Base-by-base conservation (phyloP, 768 basidiomycete genomes). In the Termitomyces sp. region DNA sequence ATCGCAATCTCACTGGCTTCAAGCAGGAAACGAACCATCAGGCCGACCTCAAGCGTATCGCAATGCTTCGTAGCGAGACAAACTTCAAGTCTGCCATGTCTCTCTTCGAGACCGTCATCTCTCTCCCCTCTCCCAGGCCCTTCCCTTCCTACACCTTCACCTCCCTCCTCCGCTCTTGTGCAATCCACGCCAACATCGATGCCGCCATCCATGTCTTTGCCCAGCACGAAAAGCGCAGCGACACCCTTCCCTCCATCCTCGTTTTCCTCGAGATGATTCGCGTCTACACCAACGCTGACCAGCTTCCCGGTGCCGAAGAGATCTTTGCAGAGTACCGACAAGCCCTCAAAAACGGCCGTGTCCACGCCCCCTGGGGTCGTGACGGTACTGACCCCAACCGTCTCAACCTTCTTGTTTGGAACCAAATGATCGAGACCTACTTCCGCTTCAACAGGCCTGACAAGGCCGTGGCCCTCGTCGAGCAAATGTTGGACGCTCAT, bases 361-460 rank as follows among this genome's bases (percentile, higher is more conserved):
- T 88, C 9, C 63, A 65, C 9, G 75, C 76, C 71, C 67, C 67
- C 57, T 67, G 66, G 43, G 6, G 55, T n/a, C 40, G 54, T 5
- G 38, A 61, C 12, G 15, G 25, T 1, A 49, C 60, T 37, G 47
- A 46, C 31, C 54, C 55, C 3, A 50, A 56, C 29, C 69, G 72
- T 36, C 72, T 74, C 25, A 79, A 81, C 55, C 73, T 88, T 49
- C 69, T 76, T 43, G 75, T 87, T 2, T 94, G 85, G 85, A 90
- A 91, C 65, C 77, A 82, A 66, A 92, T 93, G 87, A 85, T 95
- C 40, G 79, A 85, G 52, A 81, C 86, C 0, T 88, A 91, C 71
- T 88, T 95, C 77, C 79, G 77, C 43, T 81, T 77, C 43, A 86
- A 86, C 1, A 73, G 85, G 55, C 80, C 88, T 0, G 84, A 83